Evolutionary conservation across 163 green algal species (phyloP), one percentile per base, ranked within the genome.

Genomic region (Picocystis sp.): DNA sequence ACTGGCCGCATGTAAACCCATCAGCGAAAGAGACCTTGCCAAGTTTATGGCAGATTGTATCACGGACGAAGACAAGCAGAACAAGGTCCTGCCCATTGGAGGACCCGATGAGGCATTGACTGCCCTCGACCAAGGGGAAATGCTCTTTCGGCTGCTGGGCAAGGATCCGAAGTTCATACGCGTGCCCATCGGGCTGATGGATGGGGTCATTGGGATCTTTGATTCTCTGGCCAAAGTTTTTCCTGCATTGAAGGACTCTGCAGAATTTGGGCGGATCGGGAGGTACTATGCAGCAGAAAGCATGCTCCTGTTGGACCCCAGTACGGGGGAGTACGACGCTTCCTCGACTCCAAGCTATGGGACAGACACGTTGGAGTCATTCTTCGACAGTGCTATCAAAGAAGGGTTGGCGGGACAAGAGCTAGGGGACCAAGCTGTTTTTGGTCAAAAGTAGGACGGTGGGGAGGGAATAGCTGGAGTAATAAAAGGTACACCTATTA

Each of bases 201-300:
- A 97, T 69, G 81, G 73, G 53, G 81, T 94, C 69, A 98, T 98
- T 47, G 66, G 73, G 43, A 59, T 89, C 33, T 74, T 97, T 44
- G 84, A 94, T 55, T 57, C 74, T 22, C 63, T 96, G 15, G 72
- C 79, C 6, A 72, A 74, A 35, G 50, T 90, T 22, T 89, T 94
- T 66, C 79, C 83, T 0, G 29, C 5, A 5, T 38, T 38, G 29
- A 38, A 38, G 79, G 88, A 97, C 60, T 65, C 78, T 21, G 89
- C 86, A n/a, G 89, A 98, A 66, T 98, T 97, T 80, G 89, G 75
- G 15, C 72, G 75, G 23, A 98, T 98, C 53, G 89, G 89, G 8
- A 80, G 78, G 56, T 98, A 97, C 73, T 98, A 98, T 63, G 89
- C 89, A 2, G 80, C 84, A 25, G 89, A 98, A 74, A 83, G 62